A percentile compares a stretch with the other conserved stretches of the same genome.
phyloP scores from a whole-genome alignment of 2,329 filamentous ascomycete species.

The Botrytis squamosa region DNA sequence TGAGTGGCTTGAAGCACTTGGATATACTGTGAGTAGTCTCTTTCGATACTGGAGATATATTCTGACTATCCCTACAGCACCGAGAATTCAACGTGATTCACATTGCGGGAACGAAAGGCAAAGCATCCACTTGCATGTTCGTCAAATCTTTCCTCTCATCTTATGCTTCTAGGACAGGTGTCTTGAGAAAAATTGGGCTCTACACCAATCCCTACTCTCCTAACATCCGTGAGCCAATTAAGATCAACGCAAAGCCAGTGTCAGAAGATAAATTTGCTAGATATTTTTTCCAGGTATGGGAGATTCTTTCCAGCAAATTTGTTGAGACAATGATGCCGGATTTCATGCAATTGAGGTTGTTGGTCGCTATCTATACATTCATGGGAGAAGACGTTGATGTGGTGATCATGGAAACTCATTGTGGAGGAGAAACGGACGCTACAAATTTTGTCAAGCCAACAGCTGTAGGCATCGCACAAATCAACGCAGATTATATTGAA shows the following conservation, averaged over 20 bases:
- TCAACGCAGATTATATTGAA: conserved; percentile 65
- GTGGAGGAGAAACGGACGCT: conserved; percentile 65
- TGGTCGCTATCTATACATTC: conserved; percentile 65
- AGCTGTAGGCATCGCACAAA: conserved; percentile 58
- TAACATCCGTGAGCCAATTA: conserved; percentile 63
- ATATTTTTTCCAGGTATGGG: conserved; percentile 23
- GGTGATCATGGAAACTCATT: conserved; percentile 63
- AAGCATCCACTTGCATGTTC: conserved; percentile 69
- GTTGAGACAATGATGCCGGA: conserved; percentile 49
- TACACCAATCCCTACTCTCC: conserved; percentile 68
- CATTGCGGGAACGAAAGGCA: conserved; percentile 70
- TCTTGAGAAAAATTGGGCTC: conserved; percentile 49
- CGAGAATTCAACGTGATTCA: conserved; percentile 50
- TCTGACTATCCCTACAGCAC: background rate
- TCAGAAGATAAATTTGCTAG: conserved; percentile 55
- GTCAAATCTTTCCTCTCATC: conserved; percentile 57
- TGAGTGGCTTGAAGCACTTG: conserved; percentile 16
- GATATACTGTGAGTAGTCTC: background rate
- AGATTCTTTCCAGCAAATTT: conserved; percentile 35
- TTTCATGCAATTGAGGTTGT: conserved; percentile 58
- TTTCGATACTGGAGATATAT: background rate
- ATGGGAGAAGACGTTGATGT: conserved; percentile 59
- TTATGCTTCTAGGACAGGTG: conserved; percentile 41
- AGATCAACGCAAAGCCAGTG: conserved; percentile 56
- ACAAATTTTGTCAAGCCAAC: conserved; percentile 60